Base-by-base conservation (phyloP, 345 rosid species). In the Populus pruinosa region DNA sequence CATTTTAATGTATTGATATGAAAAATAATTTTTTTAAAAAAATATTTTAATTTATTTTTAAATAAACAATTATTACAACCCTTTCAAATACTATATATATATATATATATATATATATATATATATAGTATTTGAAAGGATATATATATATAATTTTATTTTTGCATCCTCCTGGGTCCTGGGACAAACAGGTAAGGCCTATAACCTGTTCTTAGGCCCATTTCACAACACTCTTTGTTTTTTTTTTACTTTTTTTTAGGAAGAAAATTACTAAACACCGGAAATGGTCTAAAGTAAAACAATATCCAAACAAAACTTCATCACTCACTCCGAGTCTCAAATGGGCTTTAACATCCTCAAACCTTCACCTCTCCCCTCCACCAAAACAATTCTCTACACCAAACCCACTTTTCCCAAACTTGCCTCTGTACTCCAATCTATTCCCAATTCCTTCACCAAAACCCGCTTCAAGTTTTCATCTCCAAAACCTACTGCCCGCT, bases 291-390 rank as follows among this genome's bases (percentile, higher is more conserved):
- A 3, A 67, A 8, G 11, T 0, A 31, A 72, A 55, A 7, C 18
- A 72, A 36, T 27, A 23, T 70, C 18, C 16, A 8, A 27, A 21
- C 20, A 36, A 44, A 27, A 29, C 23, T 43, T 9, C 1, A 6
- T 41, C 2, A 1, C 20, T 5, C 43, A 1, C 31, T 2, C 64
- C 25, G 62, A 56, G 13, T 17, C 41, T 17, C 33, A 59, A 73
- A 90, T 85, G 96, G 88, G 86, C 80, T 71, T 79, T 29, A 81
- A 78, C 77, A 35, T 87, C 44, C 73, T 87, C 71, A 80, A 79
- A 77, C 25, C 83, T 31, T 80, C 85, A 8, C 85, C 89, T 10
- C 10, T 82, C 39, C 80, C 82, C 49, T 76, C 88, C 75, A 53
- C 89, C 78, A 80, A 76, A 53, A 74, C 82, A 41, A 1, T 44